Conservation (phyloP, 2,329 filamentous ascomycete species). For the Colletotrichum aenigma region DNA sequence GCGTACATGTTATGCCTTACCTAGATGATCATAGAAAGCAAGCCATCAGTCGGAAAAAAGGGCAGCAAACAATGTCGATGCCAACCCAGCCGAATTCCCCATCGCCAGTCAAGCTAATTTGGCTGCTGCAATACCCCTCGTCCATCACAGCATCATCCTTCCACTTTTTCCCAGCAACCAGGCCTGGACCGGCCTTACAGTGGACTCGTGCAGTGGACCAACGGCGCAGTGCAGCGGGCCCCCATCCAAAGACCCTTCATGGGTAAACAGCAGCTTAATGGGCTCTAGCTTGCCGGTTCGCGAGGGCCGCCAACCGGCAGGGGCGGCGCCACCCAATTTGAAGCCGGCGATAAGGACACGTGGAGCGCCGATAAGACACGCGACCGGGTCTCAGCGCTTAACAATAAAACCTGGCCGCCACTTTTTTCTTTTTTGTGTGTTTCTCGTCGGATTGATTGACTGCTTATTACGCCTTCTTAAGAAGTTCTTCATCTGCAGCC, state of each 20-base stretch:
- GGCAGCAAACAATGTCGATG: background rate
- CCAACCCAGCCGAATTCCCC: background rate
- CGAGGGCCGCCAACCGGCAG: conserved; percentile 8
- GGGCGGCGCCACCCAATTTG: background rate
- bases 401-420: background rate
- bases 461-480: background rate
- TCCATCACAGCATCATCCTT: background rate
- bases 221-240: background rate
- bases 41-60: background rate
- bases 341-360: conserved; percentile 16
- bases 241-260: background rate
- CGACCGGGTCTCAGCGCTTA: background rate
- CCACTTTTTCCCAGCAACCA: background rate
- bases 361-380: conserved; percentile 12
- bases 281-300: background rate
- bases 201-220: background rate
- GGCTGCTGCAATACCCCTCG: background rate
- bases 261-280: background rate
- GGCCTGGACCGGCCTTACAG: background rate
- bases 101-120: background rate
- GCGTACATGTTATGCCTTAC: background rate
- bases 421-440: background rate
- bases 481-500: background rate
- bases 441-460: background rate
- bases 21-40: background rate